Conservation (phyloP, 2,329 filamentous ascomycete genomes). For the Curvularia spicifera region DNA sequence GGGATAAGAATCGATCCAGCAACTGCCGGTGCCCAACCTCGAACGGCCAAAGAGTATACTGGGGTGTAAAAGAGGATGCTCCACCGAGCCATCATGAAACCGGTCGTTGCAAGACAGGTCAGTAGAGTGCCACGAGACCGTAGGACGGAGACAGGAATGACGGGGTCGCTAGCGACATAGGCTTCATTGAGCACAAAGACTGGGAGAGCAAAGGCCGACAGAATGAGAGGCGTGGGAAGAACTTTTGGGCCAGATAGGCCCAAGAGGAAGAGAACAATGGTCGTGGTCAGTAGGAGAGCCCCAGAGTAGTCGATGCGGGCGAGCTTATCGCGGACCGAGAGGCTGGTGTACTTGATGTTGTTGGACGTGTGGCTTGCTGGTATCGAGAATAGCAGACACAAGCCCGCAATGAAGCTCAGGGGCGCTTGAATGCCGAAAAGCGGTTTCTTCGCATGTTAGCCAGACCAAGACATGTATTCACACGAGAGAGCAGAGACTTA, state of each 20-base stretch:
- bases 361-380: conserved; percentile 55
- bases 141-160: conserved; percentile 75
- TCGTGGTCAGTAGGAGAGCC: conserved; percentile 59
- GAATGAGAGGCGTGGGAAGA: conserved; percentile 63
- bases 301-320: conserved; percentile 76
- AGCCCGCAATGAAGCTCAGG: conserved; percentile 65
- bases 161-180: conserved; percentile 68
- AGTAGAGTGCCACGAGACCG: conserved; percentile 73
- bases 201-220: conserved; percentile 62
- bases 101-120: conserved; percentile 75
- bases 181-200: conserved; percentile 68
- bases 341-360: conserved; percentile 44
- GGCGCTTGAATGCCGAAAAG: conserved; percentile 78
- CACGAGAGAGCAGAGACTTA: conserved; percentile 48
- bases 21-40: conserved; percentile 70
- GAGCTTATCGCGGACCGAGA: conserved; percentile 61
- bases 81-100: conserved; percentile 84
- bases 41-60: conserved; percentile 78
- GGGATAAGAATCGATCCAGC: conserved; percentile 80
- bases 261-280: conserved; percentile 75
- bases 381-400: conserved; percentile 69
- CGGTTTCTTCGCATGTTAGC: conserved; percentile 60
- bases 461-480: neutral
- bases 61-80: conserved; percentile 80
- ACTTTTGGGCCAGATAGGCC: conserved; percentile 70